These are phyloP conservation scores for Diospyros kaki DNA, from an alignment of 148 eudicot genomes.

Conservation along the genomic window DNA sequence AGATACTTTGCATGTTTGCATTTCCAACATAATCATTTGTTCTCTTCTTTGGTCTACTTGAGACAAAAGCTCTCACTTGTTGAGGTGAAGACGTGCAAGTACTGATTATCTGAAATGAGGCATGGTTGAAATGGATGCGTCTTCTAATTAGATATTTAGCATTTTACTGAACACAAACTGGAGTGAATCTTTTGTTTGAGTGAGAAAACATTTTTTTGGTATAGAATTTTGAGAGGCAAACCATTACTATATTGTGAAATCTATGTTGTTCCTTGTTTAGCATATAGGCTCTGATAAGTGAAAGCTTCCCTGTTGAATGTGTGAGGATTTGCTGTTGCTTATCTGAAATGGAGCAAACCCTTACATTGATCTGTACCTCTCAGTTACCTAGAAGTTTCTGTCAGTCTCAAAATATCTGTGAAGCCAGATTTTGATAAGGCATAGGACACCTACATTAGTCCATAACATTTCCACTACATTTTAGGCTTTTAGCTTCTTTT, in stretches of 20 bases:
- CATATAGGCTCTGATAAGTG: background rate
- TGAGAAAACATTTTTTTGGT: background rate
- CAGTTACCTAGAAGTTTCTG: no score
- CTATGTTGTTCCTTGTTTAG: background rate
- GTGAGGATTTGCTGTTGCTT: background rate
- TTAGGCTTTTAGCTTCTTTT: background rate
- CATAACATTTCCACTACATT: background rate
- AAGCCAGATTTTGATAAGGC: no score
- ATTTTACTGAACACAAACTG: background rate
- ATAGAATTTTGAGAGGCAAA: background rate
- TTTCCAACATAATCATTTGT: background rate
- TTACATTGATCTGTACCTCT: no score
- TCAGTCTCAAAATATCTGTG: no score
- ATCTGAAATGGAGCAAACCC: no score
- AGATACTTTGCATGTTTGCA: background rate
- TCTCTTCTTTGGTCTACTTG: background rate
- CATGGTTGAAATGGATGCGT: background rate
- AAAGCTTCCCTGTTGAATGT: background rate
- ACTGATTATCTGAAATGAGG: background rate
- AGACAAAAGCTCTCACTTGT: background rate
- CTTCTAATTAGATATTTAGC: background rate
- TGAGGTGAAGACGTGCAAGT: background rate
- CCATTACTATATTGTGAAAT: background rate
- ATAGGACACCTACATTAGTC: background rate
- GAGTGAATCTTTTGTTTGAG: background rate